A percentile compares a stretch with the other conserved stretches of the same genome.
These are phyloP conservation scores for Leishmania tarentolae DNA, from an alignment of 208 protist genomes.

Conservation along the genomic window DNA sequence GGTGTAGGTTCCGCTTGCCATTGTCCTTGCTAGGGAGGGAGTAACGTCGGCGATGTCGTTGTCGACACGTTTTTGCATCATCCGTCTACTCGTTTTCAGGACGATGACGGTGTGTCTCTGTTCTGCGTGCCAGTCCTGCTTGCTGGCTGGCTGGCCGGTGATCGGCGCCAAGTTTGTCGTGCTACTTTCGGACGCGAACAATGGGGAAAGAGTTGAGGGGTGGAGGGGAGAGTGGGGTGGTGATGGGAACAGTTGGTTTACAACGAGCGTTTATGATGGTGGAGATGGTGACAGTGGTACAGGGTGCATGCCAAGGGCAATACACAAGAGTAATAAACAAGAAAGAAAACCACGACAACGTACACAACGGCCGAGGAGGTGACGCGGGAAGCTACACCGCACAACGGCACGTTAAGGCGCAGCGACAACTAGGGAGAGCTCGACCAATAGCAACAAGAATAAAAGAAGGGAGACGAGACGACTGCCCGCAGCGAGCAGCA, in stretches of 20 bases:
- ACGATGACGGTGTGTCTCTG: too few relatives aligned
- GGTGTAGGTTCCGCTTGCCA: background rate
- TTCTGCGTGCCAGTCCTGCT: background rate
- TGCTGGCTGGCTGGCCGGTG: background rate
- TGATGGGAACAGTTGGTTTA: background rate
- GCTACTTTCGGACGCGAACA: background rate
- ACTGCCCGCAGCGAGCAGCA: too few relatives aligned
- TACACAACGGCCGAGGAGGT: too few relatives aligned
- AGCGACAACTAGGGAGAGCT: too few relatives aligned
- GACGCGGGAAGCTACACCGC: too few relatives aligned
- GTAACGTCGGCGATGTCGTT: background rate
- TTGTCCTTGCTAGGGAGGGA: background rate
- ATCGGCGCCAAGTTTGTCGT: background rate
- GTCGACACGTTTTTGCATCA: slow-evolving; percentile 2
- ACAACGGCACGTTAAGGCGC: too few relatives aligned
- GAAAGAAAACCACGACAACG: background rate
- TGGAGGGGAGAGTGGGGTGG: background rate
- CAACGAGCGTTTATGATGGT: background rate
- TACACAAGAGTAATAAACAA: background rate
- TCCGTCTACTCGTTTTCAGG: too few relatives aligned
- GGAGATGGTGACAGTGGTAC: background rate
- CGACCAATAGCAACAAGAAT: too few relatives aligned
- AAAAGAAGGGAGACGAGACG: too few relatives aligned
- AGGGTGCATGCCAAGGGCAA: background rate
- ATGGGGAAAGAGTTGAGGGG: background rate